phyloP scores from a whole-genome alignment of 176 grass and related monocot species.

The Paspalum notatum region DNA sequence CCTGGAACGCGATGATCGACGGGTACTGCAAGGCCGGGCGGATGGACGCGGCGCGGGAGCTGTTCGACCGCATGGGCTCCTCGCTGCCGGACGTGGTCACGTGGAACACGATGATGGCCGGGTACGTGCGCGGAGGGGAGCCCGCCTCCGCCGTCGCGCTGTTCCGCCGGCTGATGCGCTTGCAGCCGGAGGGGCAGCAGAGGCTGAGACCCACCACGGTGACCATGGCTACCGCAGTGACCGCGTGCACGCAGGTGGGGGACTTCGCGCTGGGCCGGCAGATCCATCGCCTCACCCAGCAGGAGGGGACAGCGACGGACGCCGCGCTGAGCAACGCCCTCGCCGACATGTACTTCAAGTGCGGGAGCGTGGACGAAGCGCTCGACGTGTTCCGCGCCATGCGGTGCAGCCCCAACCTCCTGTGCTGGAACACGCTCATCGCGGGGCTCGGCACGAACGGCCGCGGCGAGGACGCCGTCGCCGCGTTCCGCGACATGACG shows the following conservation, averaged over 20 bases:
- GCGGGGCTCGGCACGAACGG: constrained; percentile 53
- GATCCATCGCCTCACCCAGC: constrained; percentile 35
- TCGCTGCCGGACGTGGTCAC: constrained; percentile 28
- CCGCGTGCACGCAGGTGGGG: constrained; percentile 47
- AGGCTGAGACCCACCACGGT: constrained; percentile 36
- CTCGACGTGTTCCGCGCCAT: constrained; percentile 37
- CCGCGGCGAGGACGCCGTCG: constrained; percentile 45
- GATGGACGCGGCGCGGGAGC: constrained; percentile 21
- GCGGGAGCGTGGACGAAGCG: constrained; percentile 41
- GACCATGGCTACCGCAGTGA: constrained; percentile 48
- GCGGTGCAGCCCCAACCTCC: constrained; percentile 32
- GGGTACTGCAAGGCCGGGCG: constrained; percentile 42
- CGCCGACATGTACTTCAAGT: constrained; percentile 68
- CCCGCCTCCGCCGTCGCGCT: background rate
- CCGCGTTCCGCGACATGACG: constrained; percentile 40
- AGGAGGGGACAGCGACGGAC: background rate
- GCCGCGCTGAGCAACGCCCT: constrained; percentile 50
- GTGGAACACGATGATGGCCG: constrained; percentile 63
- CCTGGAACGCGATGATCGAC: constrained; percentile 60
- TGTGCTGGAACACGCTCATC: constrained; percentile 67
- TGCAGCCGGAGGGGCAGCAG: background rate
- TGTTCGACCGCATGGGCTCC: constrained; percentile 47
- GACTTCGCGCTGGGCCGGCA: constrained; percentile 40
- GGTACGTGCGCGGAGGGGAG: constrained; percentile 36
- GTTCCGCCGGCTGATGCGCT: constrained; percentile 33